Conservation (phyloP, 176 grass and related monocot species). For the Elaeis guineensis region DNA sequence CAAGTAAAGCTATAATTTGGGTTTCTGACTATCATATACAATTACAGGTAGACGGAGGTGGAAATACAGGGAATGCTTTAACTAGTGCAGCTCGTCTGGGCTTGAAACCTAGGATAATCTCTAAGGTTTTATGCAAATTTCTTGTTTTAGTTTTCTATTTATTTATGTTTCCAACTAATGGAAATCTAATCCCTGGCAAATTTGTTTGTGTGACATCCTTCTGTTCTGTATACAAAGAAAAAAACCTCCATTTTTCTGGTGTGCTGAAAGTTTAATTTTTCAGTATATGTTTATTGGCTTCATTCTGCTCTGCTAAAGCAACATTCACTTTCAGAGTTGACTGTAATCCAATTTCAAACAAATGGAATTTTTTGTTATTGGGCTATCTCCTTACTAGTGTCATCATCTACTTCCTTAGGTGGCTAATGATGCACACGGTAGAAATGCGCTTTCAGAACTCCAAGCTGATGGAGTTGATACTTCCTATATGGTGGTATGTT, state of each 20-base stretch:
- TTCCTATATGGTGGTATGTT: conserved; percentile 56
- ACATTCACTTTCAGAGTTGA: too few species aligned
- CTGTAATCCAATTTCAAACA: too few species aligned
- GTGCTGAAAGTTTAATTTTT: too few species aligned
- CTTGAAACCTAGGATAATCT: conserved; percentile 51
- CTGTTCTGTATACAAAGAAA: too few species aligned
- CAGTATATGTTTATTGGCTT: too few species aligned
- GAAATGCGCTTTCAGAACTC: conserved; percentile 49
- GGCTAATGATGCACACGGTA: conserved; percentile 59
- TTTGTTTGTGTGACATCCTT: too few species aligned
- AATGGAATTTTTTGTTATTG: too few species aligned
- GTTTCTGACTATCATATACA: too few species aligned
- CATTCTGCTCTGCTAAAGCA: too few species aligned
- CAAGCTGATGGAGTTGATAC: conserved; percentile 69
- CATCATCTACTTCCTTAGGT: conserved; percentile 25
- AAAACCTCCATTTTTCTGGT: too few species aligned
- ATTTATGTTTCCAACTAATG: background rate
- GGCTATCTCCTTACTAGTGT: background rate
- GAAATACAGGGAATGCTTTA: conserved; percentile 82
- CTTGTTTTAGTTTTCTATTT: background rate
- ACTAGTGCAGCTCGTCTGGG: conserved; percentile 69
- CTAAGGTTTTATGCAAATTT: conserved; percentile 41
- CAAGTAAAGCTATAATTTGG: too few species aligned
- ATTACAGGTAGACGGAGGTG: conserved; percentile 60
- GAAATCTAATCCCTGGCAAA: too few species aligned